A percentile compares a stretch with the other conserved stretches of the same genome.
Evolutionary conservation across 495 filamentous ascomycete species (phyloP).

Genomic region (Cercophora newfieldiana): DNA sequence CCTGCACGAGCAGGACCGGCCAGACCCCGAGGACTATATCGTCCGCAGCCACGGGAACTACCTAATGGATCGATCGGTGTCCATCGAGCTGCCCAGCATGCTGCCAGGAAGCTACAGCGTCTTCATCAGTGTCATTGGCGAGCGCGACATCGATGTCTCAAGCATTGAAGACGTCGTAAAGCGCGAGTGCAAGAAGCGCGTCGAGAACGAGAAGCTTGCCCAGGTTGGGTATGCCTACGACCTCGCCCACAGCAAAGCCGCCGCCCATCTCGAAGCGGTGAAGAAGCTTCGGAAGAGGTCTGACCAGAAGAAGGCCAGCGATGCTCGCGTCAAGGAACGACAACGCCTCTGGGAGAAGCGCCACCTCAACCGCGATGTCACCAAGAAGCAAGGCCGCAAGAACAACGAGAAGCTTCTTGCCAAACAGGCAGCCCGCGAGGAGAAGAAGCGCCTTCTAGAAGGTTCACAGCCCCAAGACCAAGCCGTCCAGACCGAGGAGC

Average conservation of each 20-base stretch:
- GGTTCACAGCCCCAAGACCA: constrained; percentile 43
- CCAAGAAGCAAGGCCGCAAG: constrained; percentile 49
- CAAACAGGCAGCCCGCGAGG: constrained; percentile 34
- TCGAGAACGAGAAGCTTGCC: constrained; percentile 76
- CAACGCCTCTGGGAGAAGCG: constrained; percentile 51
- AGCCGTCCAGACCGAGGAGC: constrained; percentile 41
- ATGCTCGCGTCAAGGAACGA: constrained; percentile 44
- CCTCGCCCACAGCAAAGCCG: constrained; percentile 82
- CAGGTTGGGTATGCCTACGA: constrained; percentile 85
- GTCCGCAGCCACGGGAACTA: constrained; percentile 80
- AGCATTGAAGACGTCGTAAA: constrained; percentile 74
- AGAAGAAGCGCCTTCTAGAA: constrained; percentile 42
- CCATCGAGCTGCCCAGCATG: constrained; percentile 55
- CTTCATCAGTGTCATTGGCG: constrained; percentile 77
- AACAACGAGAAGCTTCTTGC: constrained; percentile 42
- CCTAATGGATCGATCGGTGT: constrained; percentile 51
- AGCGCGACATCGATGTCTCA: constrained; percentile 50
- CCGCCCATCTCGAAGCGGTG: constrained; percentile 59
- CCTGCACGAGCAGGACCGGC: constrained; percentile 65
- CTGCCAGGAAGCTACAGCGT: constrained; percentile 81
- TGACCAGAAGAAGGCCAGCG: constrained; percentile 52
- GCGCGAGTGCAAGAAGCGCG: constrained; percentile 60
- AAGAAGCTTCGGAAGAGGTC: constrained; percentile 53
- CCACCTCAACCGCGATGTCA: constrained; percentile 46
- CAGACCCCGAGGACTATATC: constrained; percentile 81